Conservation (phyloP, 305 asterid genomes). For the Solanum hybrid region DNA sequence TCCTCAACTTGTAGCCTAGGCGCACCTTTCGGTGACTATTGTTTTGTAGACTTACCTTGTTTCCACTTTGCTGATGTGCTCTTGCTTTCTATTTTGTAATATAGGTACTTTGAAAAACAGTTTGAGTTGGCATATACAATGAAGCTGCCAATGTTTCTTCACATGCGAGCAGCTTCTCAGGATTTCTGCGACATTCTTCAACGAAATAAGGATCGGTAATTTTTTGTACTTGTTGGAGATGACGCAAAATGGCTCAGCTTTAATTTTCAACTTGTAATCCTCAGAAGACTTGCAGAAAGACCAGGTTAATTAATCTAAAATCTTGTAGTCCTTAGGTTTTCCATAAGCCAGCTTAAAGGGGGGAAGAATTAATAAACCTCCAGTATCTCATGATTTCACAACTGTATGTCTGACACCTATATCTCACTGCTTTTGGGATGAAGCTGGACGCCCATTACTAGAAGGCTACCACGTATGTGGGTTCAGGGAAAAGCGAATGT, state of each 20-base stretch:
- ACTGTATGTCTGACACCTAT: background rate
- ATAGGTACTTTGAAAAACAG: constrained; percentile 87
- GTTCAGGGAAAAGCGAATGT: background rate
- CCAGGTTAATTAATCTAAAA: background rate
- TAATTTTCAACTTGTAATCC: background rate
- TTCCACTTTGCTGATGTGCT: constrained; percentile 1
- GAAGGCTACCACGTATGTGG: background rate
- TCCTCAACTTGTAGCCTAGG: background rate
- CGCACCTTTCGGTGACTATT: background rate
- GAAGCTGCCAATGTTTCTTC: constrained; percentile 96
- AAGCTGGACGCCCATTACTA: background rate
- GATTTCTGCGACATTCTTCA: constrained; percentile 74
- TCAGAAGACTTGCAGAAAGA: background rate
- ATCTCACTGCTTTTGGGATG: background rate
- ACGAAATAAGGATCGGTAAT: constrained; percentile 56
- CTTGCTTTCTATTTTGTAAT: constrained; percentile 4
- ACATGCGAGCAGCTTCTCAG: constrained; percentile 94
- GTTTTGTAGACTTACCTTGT: background rate
- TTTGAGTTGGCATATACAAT: constrained; percentile 74
- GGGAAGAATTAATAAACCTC: background rate
- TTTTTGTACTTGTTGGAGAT: constrained; percentile 1
- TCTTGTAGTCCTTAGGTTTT: background rate
- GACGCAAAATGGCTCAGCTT: background rate
- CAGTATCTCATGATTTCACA: background rate
- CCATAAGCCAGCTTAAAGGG: background rate